Conservation (phyloP, 1,139 yeast species). For the Magnusiomyces ingens region DNA sequence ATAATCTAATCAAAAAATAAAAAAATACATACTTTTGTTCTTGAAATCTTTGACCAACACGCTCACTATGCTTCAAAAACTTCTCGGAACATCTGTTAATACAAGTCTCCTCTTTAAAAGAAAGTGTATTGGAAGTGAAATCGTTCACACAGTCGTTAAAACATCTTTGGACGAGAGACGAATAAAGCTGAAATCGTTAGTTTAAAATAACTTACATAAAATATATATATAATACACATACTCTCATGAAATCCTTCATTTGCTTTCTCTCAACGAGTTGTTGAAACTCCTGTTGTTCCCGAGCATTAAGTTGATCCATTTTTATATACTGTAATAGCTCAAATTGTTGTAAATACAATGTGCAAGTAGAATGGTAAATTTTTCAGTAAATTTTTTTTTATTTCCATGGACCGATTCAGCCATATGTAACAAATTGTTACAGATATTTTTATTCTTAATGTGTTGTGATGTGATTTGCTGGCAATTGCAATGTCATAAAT, state of each 20-base stretch:
- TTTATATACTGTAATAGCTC: not conserved
- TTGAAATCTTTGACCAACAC: conserved; percentile 88
- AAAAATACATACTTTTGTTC: conserved; percentile 4
- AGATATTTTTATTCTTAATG: not conserved
- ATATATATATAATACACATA: conserved; percentile 26
- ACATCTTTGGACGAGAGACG: conserved; percentile 92
- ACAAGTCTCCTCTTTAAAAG: conserved; percentile 78
- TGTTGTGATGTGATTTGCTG: not conserved
- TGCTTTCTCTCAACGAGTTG: conserved; percentile 94
- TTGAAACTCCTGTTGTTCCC: conserved; percentile 95
- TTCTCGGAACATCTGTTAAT: conserved; percentile 91
- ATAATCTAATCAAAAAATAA: not conserved
- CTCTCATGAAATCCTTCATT: conserved; percentile 97
- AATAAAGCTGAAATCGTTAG: conserved; percentile 46
- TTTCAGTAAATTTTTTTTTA: not conserved
- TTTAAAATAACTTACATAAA: not conserved
- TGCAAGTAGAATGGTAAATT: not conserved
- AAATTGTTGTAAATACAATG: not conserved
- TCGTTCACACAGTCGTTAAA: conserved; percentile 96
- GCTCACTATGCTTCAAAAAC: conserved; percentile 95
- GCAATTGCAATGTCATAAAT: not conserved
- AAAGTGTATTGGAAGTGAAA: conserved; percentile 84
- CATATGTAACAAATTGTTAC: not conserved
- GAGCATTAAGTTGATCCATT: conserved; percentile 52
- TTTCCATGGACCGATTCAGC: not conserved